These are phyloP conservation scores for Hepatocystis sp. DNA, from an alignment of 169 alveolate genomes.

Conservation along the genomic window DNA sequence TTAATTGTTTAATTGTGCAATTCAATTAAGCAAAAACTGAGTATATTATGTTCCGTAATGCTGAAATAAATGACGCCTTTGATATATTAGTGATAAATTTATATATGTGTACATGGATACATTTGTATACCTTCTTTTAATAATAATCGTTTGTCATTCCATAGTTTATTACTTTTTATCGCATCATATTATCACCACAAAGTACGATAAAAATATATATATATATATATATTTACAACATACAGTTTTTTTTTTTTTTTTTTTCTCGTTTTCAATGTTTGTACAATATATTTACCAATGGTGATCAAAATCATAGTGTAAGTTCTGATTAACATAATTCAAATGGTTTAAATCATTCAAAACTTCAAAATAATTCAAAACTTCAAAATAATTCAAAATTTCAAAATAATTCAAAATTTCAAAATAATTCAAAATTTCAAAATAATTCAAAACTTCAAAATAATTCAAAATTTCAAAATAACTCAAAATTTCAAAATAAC, in stretches of 20 bases:
- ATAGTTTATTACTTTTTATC: constrained; percentile 24
- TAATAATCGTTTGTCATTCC: constrained; percentile 32
- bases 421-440: no score
- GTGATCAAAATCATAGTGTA: not conserved
- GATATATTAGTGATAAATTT: constrained; percentile 46
- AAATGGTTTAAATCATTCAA: no score
- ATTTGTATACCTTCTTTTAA: constrained; percentile 23
- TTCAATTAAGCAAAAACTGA: constrained; percentile 4
- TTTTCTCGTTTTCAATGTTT: not conserved
- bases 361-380: no score
- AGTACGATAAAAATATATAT: no score
- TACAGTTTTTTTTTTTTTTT: constrained; percentile 2
- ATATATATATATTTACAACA: not conserved
- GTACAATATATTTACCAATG: not conserved
- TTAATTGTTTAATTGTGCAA: not conserved
- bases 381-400: no score
- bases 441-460: no score
- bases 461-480: no score
- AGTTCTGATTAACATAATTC: no score
- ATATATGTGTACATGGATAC: no score
- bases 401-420: no score
- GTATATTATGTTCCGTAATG: constrained; percentile 30
- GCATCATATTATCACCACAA: constrained; percentile 48
- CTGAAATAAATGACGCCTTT: constrained; percentile 31
- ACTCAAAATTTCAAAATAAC: no score